Evolutionary conservation across 306 rosid genomes (phyloP), one percentile per base, ranked within the genome.

Genomic region (Inga oerstediana): DNA sequence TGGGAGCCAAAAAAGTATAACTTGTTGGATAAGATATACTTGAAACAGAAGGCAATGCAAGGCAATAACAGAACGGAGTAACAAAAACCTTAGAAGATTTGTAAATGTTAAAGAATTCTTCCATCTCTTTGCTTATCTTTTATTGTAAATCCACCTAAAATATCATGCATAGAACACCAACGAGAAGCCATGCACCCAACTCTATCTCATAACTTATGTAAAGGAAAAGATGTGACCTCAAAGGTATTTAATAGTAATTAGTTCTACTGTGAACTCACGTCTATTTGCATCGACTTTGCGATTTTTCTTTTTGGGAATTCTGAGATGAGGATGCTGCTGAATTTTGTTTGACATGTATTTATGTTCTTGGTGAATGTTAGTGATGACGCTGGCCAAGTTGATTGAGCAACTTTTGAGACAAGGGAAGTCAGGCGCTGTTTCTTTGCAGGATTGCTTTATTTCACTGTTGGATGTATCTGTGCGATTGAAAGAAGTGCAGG

Each of bases 381-480:
- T 91, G 91, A 82, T 94, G 91, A 81, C 89, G 74, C 88, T 91
- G 80, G 91, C 88, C 24, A 84, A 74, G 75, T 88, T 94, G 89
- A 80, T 94, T 46, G 97, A 94, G 79, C 89, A 88, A 82, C 85
- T 90, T 65, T 44, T 90, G 89, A 84, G 79, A 83, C 84, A 86
- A 62, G 93, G 92, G 84, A 94, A 86, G 79, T 72, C 91, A 12
- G 79, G 80, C 41, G 82, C 73, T 82, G 83, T 78, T 88, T 82
- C 86, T 75, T 56, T 91, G 74, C 88, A 79, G 43, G 88, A 87
- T 79, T 92, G 92, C 88, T 90, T 93, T 82, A 83, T 87, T 80
- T 88, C 89, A 27, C 84, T 94, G 80, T 82, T 94, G 91, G 97
- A 91, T 83, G 89, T 93, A 64, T 88, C 87, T 0, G 22, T 87